phyloP scores from a whole-genome alignment of 169 alveolate species.

The Pseudocohnilembus persalinus region DNA sequence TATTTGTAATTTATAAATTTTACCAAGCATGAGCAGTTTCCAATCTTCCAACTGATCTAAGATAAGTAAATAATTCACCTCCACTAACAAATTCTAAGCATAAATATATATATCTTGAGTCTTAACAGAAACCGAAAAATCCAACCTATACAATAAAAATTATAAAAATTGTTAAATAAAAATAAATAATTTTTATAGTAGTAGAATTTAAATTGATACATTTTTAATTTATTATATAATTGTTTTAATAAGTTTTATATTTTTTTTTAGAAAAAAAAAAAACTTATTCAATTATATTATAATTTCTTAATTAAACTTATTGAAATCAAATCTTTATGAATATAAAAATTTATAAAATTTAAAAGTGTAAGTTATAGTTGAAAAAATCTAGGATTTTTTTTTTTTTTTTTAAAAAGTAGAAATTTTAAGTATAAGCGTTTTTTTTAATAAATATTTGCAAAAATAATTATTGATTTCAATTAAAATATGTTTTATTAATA shows the following conservation, averaged over 20 bases:
- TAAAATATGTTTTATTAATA: not conserved
- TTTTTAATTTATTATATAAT: not conserved
- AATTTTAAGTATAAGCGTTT: not conserved
- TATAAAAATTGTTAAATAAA: not conserved
- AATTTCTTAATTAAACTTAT: too few relatives aligned
- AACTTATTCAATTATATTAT: too few relatives aligned
- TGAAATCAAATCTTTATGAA: too few relatives aligned
- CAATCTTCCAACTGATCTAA: slow-evolving; percentile 81
- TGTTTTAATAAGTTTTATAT: too few relatives aligned
- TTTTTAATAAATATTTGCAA: too few relatives aligned
- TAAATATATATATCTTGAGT: slow-evolving; percentile 70
- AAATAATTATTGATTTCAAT: not conserved
- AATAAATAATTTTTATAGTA: not conserved
- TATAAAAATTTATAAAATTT: too few relatives aligned
- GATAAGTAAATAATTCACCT: slow-evolving; percentile 89
- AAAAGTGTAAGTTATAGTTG: too few relatives aligned
- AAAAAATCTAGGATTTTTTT: too few relatives aligned
- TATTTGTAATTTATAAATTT: too few relatives aligned
- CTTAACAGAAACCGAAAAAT: slow-evolving; percentile 68
- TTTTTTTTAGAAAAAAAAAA: too few relatives aligned
- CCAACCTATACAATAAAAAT: slow-evolving; percentile 26
- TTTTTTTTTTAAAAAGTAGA: too few relatives aligned
- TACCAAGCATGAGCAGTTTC: slow-evolving; percentile 72
- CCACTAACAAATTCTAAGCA: slow-evolving; percentile 85
- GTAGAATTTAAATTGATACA: not conserved